These are phyloP conservation scores for Eutrema salsugineum DNA, from an alignment of 441 rosid genomes.

Conservation along the genomic window DNA sequence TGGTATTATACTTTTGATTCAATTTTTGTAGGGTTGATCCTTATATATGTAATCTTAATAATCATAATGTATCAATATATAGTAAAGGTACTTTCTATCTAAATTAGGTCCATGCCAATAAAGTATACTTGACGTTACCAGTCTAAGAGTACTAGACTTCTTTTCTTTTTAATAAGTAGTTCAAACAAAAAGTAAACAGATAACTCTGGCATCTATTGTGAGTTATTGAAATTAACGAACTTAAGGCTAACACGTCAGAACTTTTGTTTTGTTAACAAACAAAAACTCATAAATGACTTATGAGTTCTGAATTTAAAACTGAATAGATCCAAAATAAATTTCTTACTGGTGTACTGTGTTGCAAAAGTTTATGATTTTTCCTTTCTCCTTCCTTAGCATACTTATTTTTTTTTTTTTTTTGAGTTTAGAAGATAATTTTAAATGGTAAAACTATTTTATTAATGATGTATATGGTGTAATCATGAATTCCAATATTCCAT, in stretches of 20 bases:
- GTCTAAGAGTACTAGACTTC: background rate
- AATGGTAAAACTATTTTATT: background rate
- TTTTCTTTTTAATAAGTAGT: background rate
- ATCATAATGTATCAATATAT: background rate
- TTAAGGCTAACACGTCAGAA: background rate
- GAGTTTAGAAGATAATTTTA: background rate
- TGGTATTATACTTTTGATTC: background rate
- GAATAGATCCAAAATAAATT: background rate
- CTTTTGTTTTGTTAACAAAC: too few relatives aligned
- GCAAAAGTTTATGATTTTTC: background rate
- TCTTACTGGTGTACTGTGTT: background rate
- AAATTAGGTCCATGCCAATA: slow-evolving; percentile 20
- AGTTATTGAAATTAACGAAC: background rate
- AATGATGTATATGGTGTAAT: background rate
- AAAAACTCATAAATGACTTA: background rate
- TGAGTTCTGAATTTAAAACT: too few relatives aligned
- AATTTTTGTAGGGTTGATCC: background rate
- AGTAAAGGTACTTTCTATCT: slow-evolving; percentile 13
- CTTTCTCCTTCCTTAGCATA: background rate
- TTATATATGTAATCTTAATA: background rate
- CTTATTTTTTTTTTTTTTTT: too few relatives aligned
- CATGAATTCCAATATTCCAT: background rate
- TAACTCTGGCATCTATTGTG: background rate
- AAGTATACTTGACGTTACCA: slow-evolving; percentile 10
- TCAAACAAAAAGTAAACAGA: background rate